These are phyloP conservation scores for Hamamelis virginiana DNA, from an alignment of 164 flowering plant genomes.

Conservation along the genomic window DNA sequence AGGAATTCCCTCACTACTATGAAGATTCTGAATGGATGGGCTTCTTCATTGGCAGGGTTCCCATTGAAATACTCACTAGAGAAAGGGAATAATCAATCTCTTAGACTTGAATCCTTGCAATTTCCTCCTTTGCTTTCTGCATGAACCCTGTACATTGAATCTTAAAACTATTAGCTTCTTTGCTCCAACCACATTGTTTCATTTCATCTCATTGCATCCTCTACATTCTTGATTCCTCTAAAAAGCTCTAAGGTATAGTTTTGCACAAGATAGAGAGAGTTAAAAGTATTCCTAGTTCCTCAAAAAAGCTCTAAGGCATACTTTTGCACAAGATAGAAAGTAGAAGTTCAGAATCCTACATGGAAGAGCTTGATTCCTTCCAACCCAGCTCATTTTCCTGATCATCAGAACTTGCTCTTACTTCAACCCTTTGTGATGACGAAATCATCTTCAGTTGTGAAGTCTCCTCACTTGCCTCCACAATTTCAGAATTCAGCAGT, in stretches of 20 bases:
- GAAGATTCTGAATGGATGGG: slow-evolving; percentile 5
- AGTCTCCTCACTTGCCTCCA: too few relatives aligned
- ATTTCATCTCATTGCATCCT: background rate
- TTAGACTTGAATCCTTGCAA: background rate
- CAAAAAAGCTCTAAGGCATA: too few relatives aligned
- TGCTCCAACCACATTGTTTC: background rate
- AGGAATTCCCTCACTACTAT: slow-evolving; percentile 5
- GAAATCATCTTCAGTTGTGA: too few relatives aligned
- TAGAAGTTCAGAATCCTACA: background rate
- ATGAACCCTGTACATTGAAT: slow-evolving; percentile 2
- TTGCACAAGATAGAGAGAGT: too few relatives aligned
- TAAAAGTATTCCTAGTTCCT: too few relatives aligned
- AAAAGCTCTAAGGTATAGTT: too few relatives aligned
- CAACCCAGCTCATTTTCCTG: background rate
- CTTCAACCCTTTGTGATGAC: too few relatives aligned
- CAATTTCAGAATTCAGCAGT: too few relatives aligned
- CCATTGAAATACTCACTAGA: slow-evolving; percentile 9
- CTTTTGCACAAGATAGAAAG: too few relatives aligned
- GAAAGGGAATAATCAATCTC: slow-evolving; percentile 1
- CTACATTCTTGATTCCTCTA: background rate
- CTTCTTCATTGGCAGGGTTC: background rate
- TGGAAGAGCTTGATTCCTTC: too few relatives aligned
- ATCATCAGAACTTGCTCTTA: too few relatives aligned
- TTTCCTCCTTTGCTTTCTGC: background rate
- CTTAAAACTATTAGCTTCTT: background rate